These are phyloP conservation scores for Clavaria fumosa DNA, from an alignment of 768 basidiomycete species.

Conservation along the genomic window DNA sequence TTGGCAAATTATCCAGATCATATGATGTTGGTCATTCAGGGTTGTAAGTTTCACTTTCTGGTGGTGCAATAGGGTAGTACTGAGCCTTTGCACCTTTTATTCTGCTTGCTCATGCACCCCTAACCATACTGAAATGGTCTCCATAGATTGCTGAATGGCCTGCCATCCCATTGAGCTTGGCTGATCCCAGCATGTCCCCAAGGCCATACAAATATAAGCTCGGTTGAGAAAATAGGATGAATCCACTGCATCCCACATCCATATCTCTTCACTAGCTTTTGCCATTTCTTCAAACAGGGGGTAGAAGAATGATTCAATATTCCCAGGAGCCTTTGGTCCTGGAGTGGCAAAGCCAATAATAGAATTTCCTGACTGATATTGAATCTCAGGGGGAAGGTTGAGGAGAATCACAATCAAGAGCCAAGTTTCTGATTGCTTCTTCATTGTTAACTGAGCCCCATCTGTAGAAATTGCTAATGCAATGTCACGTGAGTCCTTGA, in stretches of 20 bases:
- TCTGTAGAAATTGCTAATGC: conserved; percentile 15
- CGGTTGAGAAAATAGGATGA: conserved; percentile 13
- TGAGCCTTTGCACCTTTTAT: conserved; percentile 13
- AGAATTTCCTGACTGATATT: conserved; percentile 10
- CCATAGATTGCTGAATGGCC: conserved; percentile 18
- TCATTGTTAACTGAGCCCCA: conserved; percentile 20
- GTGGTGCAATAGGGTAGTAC: conserved; percentile 17
- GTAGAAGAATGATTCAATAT: conserved; percentile 16
- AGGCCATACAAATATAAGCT: conserved; percentile 11
- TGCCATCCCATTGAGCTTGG: conserved; percentile 19
- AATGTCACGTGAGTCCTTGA: conserved; percentile 14
- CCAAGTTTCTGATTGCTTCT: conserved; percentile 19
- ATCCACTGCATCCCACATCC: conserved; percentile 20
- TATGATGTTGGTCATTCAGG: conserved; percentile 13
- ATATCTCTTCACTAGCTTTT: conserved; percentile 15
- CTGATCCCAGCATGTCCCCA: conserved; percentile 22
- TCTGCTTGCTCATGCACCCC: conserved; percentile 14
- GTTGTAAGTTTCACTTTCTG: conserved; percentile 13
- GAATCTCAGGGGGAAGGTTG: conserved; percentile 13
- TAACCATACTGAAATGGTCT: conserved; percentile 16
- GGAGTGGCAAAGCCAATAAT: conserved; percentile 16
- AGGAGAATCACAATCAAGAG: conserved; percentile 13
- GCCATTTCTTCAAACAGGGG: conserved; percentile 18
- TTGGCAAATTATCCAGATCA: conserved; percentile 14
- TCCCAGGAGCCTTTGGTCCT: conserved; percentile 16